Evolutionary conservation across 345 rosid species (phyloP), one percentile per base, ranked within the genome.

Genomic region (Brassica cretica): DNA sequence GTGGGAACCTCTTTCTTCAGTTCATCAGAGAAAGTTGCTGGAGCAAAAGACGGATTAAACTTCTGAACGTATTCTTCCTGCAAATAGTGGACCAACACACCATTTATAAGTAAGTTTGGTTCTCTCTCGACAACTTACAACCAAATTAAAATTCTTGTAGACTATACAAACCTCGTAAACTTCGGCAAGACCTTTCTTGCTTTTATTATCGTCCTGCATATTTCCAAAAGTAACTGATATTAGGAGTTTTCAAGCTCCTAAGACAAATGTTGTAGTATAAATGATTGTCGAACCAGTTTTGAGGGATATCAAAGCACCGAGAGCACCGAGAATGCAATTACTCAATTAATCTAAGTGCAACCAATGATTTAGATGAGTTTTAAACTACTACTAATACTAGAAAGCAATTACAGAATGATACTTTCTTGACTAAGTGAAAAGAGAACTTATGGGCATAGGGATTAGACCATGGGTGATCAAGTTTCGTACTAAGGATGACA

Each of bases 131-230:
- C 24, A 6, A 21, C 11, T 11, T 29, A 59, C 33, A 68, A 68
- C 37, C 24, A 10, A 73, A 46, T 53, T 41, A 15, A 51, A 10
- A n/a, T 11, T 7, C 60, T 39, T 35, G 61, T 51, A 29, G 4
- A 55, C 68, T 11, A 37, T 32, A 80, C 94, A 77, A 83, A 94
- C 99, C 99, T 93, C 99, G 73, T 95, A 95, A 81, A 95, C 84
- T 84, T 95, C 97, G 19, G 92, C 99, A 41, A 95, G 96, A 80
- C 98, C 94, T 86, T 86, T 91, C 85, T 91, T 93, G 87, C 97
- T 95, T 82, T 91, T 95, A 76, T 81, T 91, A 53, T 95, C 98
- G 64, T 95, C 98, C 99, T 95, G 90, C 80, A 88, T 68, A 55
- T 46, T 66, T 21, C 18, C 71, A 63, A 63, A 63, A 66, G 51